phyloP scores from a whole-genome alignment of 306 rosid genomes.

The Hippophae rhamnoides region DNA sequence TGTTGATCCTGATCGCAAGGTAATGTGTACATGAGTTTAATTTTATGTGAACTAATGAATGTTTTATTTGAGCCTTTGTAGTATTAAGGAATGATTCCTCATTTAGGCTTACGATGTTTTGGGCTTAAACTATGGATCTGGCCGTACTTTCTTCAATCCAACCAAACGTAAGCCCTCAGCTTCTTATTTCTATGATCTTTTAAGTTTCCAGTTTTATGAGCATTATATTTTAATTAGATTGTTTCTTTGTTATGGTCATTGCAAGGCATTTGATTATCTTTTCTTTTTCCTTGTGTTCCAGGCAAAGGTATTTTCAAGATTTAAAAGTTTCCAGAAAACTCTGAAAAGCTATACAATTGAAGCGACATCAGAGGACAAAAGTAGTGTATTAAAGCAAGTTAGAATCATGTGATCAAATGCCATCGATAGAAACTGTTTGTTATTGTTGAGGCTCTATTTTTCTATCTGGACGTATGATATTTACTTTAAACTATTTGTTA shows the following conservation, averaged over 20 bases:
- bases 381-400: slow-evolving; percentile 76
- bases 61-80: slow-evolving; percentile 1
- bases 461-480: neutral
- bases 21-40: slow-evolving; percentile 6
- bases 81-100: slow-evolving; percentile 14
- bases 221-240: slow-evolving; percentile 1
- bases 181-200: neutral
- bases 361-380: slow-evolving; percentile 74
- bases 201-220: slow-evolving; percentile 6
- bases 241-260: neutral
- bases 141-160: slow-evolving; percentile 85
- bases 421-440: neutral
- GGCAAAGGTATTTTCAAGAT: slow-evolving; percentile 54
- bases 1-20: slow-evolving; percentile 76
- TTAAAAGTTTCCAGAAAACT: slow-evolving; percentile 51
- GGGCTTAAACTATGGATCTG: slow-evolving; percentile 61
- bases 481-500: slow-evolving; percentile 2
- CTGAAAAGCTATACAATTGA: slow-evolving; percentile 55
- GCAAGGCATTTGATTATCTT: neutral
- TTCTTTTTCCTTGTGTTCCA: slow-evolving; percentile 17
- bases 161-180: slow-evolving; percentile 48
- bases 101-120: slow-evolving; percentile 62
- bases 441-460: neutral
- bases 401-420: neutral
- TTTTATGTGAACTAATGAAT: neutral